These are phyloP conservation scores for Vitis hybrid DNA, from an alignment of 177 flowering plant genomes.

Conservation along the genomic window DNA sequence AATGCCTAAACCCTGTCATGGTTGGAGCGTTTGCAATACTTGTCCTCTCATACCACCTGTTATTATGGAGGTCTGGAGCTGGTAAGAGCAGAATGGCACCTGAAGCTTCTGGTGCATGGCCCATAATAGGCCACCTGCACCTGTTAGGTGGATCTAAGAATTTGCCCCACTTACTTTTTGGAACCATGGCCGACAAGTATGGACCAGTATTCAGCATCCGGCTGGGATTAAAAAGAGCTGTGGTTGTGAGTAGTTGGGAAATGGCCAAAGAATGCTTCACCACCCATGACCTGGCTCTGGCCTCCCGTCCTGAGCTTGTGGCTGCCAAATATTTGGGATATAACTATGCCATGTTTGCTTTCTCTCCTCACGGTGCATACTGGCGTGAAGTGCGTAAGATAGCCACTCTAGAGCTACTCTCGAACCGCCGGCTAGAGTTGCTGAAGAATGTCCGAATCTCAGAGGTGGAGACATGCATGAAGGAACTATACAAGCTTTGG, in stretches of 20 bases:
- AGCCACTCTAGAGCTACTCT: conserved; percentile 23
- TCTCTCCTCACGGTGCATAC: conserved; percentile 23
- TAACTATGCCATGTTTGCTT: conserved; percentile 29
- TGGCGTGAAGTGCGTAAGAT: conserved; percentile 37
- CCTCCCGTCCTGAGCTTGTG: conserved; percentile 17
- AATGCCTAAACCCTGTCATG: conserved; percentile 1
- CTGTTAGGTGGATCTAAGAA: too few species aligned
- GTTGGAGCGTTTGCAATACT: conserved; percentile 1
- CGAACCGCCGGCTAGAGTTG: conserved; percentile 21
- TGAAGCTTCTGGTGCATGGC: too few species aligned
- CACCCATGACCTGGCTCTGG: conserved; percentile 22
- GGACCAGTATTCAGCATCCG: conserved; percentile 30
- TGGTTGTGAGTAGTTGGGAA: conserved; percentile 28
- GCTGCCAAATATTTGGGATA: conserved; percentile 25
- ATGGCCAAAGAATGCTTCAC: conserved; percentile 33
- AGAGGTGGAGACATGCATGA: conserved; percentile 11
- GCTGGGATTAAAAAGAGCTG: conserved; percentile 17
- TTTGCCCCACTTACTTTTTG: conserved; percentile 14
- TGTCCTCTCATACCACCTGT: background rate
- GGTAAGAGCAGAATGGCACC: too few species aligned
- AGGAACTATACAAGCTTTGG: conserved; percentile 8
- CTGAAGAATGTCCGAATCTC: conserved; percentile 11
- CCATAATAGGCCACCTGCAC: too few species aligned
- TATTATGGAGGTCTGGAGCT: too few species aligned
- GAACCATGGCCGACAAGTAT: conserved; percentile 21